Conservation (phyloP, 1,284 basidiomycete genomes). For the Trichosporon coremiiforme region DNA sequence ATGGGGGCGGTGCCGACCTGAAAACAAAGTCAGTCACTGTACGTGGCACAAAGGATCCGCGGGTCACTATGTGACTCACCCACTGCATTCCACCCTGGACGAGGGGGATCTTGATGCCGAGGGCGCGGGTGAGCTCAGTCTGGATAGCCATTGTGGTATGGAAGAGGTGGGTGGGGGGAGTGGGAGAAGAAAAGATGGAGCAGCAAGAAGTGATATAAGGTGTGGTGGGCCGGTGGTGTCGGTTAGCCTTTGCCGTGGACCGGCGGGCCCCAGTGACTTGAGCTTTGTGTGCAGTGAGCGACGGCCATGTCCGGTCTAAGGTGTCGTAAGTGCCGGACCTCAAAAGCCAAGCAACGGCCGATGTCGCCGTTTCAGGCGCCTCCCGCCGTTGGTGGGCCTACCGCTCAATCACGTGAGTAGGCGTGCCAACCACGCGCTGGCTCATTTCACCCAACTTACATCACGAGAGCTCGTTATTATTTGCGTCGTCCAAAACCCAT, state of each 20-base stretch:
- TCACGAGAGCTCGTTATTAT: constrained; percentile 33
- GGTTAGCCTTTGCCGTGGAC: not conserved
- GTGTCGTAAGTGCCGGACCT: not conserved
- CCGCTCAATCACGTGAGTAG: not conserved
- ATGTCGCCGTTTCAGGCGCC: not conserved
- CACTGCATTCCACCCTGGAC: constrained; percentile 60
- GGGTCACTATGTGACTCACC: constrained; percentile 9
- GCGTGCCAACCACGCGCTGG: not conserved
- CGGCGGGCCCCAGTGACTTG: constrained; percentile 3
- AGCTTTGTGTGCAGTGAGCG: not conserved
- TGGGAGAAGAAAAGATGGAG: not conserved
- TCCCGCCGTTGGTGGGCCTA: not conserved
- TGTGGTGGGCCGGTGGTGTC: not conserved
- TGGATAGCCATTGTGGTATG: constrained; percentile 51
- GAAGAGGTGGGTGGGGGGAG: not conserved
- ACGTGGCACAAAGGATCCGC: not conserved
- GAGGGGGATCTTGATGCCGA: constrained; percentile 61
- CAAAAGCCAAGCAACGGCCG: not conserved
- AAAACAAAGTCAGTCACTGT: constrained; percentile 5
- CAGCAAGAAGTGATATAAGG: not conserved
- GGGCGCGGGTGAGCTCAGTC: constrained; percentile 58
- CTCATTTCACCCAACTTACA: constrained; percentile 10
- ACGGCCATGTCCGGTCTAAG: not conserved
- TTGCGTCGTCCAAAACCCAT: constrained; percentile 22
- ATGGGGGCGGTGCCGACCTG: constrained; percentile 50